Conservation (phyloP, 345 rosid genomes). For the Isatis tinctoria region DNA sequence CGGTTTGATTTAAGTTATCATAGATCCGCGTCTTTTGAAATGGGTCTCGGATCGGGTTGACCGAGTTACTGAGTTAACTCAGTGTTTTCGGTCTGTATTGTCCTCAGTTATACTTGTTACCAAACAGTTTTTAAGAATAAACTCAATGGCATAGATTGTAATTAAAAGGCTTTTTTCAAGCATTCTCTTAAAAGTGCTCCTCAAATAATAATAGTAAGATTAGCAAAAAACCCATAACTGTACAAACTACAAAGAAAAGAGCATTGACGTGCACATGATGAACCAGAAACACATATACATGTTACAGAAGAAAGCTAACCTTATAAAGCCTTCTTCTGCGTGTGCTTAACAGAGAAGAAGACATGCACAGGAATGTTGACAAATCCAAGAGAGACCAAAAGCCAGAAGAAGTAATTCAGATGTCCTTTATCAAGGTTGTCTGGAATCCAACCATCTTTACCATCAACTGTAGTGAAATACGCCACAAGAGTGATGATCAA, state of each 20-base stretch:
- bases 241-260: not conserved
- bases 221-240: not conserved
- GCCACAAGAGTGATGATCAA: constrained; percentile 40
- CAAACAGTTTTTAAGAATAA: too few relatives aligned
- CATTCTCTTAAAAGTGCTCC: too few relatives aligned
- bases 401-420: constrained; percentile 51
- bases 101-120: too few relatives aligned
- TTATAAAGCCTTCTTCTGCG: constrained; percentile 31
- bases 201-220: too few relatives aligned
- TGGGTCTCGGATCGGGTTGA: too few relatives aligned
- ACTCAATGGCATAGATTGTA: too few relatives aligned
- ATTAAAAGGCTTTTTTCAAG: too few relatives aligned
- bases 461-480: constrained; percentile 28
- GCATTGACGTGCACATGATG: not conserved
- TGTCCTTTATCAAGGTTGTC: constrained; percentile 36
- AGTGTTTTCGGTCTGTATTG: too few relatives aligned
- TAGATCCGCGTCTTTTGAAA: too few relatives aligned
- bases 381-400: constrained; percentile 37
- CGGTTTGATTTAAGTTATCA: too few relatives aligned
- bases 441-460: constrained; percentile 21
- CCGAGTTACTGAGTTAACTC: too few relatives aligned
- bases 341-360: constrained; percentile 34
- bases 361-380: constrained; percentile 33
- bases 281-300: not conserved
- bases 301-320: not conserved